phyloP scores from a whole-genome alignment of 2,329 filamentous ascomycete species.

The Helicocarpus griseus region DNA sequence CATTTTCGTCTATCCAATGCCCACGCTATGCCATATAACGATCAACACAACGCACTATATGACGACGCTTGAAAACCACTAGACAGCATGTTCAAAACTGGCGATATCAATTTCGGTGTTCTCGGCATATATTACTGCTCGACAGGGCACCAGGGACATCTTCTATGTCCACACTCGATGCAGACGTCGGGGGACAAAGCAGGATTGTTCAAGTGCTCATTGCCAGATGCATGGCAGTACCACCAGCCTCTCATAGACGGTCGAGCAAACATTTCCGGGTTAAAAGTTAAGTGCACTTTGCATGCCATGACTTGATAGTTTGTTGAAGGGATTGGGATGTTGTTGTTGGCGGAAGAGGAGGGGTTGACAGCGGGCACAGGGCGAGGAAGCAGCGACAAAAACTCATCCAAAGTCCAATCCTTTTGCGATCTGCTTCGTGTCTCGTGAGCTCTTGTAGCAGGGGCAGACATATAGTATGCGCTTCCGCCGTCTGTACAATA shows the following conservation, averaged over 20 bases:
- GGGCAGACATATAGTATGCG: background rate
- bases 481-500: conserved; percentile 4
- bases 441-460: background rate
- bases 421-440: background rate
- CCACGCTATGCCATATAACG: background rate
- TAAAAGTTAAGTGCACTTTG: background rate
- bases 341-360: background rate
- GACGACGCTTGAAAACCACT: too few species aligned
- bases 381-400: background rate
- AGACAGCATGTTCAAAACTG: background rate
- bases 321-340: background rate
- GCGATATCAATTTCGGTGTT: background rate
- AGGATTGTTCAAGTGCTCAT: conserved; percentile 13
- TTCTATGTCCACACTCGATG: conserved; percentile 9
- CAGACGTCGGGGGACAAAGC: conserved; percentile 8
- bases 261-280: background rate
- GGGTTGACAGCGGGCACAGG: background rate
- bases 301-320: conserved; percentile 2
- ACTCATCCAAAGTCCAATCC: background rate
- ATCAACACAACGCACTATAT: background rate
- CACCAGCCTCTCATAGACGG: conserved; percentile 10
- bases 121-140: background rate
- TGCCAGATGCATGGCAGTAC: conserved; percentile 7
- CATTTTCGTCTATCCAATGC: background rate
- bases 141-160: conserved; percentile 5